phyloP scores from a whole-genome alignment of 805 yeast genomes.

The Candida parachauliodes region DNA sequence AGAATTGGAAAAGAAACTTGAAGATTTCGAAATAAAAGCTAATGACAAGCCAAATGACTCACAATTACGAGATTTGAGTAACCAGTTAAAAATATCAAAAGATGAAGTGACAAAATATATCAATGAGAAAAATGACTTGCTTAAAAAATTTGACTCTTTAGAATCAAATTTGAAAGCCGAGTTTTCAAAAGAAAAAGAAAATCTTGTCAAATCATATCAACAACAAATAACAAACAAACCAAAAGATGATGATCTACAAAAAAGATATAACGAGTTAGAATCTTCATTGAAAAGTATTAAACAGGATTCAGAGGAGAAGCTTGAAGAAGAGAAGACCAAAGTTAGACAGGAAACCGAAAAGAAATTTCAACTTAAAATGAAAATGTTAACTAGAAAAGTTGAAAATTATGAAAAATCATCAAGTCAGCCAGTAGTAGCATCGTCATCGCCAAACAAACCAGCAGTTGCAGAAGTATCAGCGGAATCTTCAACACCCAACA shows the following conservation, averaged over 20 bases:
- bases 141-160: slow-evolving; percentile 10
- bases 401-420: slow-evolving; percentile 42
- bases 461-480: background rate
- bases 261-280: slow-evolving; percentile 18
- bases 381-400: slow-evolving; percentile 51
- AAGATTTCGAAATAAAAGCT: background rate
- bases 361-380: slow-evolving; percentile 56
- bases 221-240: slow-evolving; percentile 4
- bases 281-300: slow-evolving; percentile 4
- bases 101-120: slow-evolving; percentile 13
- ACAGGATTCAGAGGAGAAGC: slow-evolving; percentile 16
- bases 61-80: slow-evolving; percentile 14
- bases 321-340: slow-evolving; percentile 30
- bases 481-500: no score
- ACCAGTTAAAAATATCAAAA: slow-evolving; percentile 14
- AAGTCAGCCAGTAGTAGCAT: no score
- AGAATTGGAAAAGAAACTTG: slow-evolving; percentile 1
- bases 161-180: slow-evolving; percentile 16
- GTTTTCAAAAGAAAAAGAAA: slow-evolving; percentile 14
- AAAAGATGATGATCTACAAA: slow-evolving; percentile 16
- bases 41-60: background rate
- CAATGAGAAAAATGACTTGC: slow-evolving; percentile 9
- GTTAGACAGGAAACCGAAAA: slow-evolving; percentile 50
- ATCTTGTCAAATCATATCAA: slow-evolving; percentile 4
- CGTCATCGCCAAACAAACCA: no score